Percentiles rank a stretch among this genome's conserved stretches.
These are phyloP conservation scores for Eucalyptus cloeziana DNA, from an alignment of 345 rosid genomes.

Conservation along the genomic window DNA sequence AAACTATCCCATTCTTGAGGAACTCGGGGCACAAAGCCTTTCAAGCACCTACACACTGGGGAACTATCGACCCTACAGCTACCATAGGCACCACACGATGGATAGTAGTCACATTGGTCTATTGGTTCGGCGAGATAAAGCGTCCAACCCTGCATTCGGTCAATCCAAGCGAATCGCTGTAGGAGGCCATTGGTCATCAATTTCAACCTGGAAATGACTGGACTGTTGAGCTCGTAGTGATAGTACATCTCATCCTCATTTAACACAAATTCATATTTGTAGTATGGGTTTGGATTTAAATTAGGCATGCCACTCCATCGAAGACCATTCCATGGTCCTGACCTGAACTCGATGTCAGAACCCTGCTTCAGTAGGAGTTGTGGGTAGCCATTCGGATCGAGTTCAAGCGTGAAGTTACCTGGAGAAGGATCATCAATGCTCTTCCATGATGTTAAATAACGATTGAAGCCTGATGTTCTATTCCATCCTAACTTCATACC, in stretches of 20 bases:
- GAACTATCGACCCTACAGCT: slow-evolving; percentile 11
- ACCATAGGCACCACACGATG: slow-evolving; percentile 29
- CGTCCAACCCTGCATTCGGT: slow-evolving; percentile 8
- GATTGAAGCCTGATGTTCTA: slow-evolving; percentile 6
- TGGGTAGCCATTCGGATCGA: slow-evolving; percentile 21
- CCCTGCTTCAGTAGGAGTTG: slow-evolving; percentile 8
- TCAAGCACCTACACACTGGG: slow-evolving; percentile 23
- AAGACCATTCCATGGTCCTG: slow-evolving; percentile 40
- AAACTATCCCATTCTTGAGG: slow-evolving; percentile 11
- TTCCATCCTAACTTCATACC: slow-evolving; percentile 40
- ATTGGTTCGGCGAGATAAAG: slow-evolving; percentile 4
- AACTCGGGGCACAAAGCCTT: slow-evolving; percentile 31
- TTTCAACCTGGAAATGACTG: slow-evolving; percentile 9
- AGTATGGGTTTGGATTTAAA: not conserved
- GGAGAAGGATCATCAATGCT: slow-evolving; percentile 27
- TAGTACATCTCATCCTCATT: slow-evolving; percentile 16
- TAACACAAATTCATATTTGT: slow-evolving; percentile 2
- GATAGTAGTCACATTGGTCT: slow-evolving; percentile 26
- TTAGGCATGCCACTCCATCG: slow-evolving; percentile 21
- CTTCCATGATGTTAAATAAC: slow-evolving; percentile 25
- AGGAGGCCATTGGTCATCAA: slow-evolving; percentile 7
- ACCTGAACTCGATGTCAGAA: not conserved
- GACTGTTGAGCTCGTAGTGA: slow-evolving; percentile 2
- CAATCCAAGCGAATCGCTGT: slow-evolving; percentile 21
- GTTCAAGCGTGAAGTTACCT: slow-evolving; percentile 2